Percentiles rank a stretch among this genome's conserved stretches.
These are phyloP conservation scores for Mycena indigotica DNA, from an alignment of 768 basidiomycete species.

Conservation along the genomic window DNA sequence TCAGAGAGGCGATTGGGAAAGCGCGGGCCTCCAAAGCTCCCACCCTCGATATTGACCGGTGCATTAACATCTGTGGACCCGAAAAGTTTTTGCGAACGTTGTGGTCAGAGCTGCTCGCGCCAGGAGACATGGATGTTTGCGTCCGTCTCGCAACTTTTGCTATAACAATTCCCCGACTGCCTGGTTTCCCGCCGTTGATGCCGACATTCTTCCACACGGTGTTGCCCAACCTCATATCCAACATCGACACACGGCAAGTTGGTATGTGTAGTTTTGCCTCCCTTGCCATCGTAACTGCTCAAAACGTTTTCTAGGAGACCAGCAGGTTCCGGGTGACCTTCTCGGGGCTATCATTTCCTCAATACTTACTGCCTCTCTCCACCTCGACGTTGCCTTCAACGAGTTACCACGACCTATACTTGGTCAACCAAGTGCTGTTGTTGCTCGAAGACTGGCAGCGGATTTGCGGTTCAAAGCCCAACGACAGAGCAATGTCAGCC, in stretches of 20 bases:
- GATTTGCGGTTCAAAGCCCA: conserved; percentile 53
- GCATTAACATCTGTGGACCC: conserved; percentile 59
- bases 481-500: conserved; percentile 52
- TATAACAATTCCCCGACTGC: conserved; percentile 60
- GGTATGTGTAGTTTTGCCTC: no score
- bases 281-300: no score
- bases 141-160: conserved; percentile 69
- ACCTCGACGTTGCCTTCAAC: conserved; percentile 70
- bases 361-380: conserved; percentile 64
- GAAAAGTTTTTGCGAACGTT: conserved; percentile 63
- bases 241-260: conserved; percentile 55
- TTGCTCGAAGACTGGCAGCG: conserved; percentile 68
- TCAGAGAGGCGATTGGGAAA: conserved; percentile 57
- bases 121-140: conserved; percentile 63
- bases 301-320: no score
- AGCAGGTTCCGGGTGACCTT: conserved; percentile 60
- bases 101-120: conserved; percentile 65
- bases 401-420: conserved; percentile 50
- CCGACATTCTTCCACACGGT: conserved; percentile 73
- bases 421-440: conserved; percentile 62
- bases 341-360: conserved; percentile 67
- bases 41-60: conserved; percentile 65
- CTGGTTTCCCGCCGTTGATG: conserved; percentile 60
- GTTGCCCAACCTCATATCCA: conserved; percentile 60
- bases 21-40: conserved; percentile 67